Percentiles rank a stretch among this genome's conserved stretches.
Evolutionary conservation across 2,329 filamentous ascomycete species (phyloP).

Genomic region (Huntiella abstrusa): DNA sequence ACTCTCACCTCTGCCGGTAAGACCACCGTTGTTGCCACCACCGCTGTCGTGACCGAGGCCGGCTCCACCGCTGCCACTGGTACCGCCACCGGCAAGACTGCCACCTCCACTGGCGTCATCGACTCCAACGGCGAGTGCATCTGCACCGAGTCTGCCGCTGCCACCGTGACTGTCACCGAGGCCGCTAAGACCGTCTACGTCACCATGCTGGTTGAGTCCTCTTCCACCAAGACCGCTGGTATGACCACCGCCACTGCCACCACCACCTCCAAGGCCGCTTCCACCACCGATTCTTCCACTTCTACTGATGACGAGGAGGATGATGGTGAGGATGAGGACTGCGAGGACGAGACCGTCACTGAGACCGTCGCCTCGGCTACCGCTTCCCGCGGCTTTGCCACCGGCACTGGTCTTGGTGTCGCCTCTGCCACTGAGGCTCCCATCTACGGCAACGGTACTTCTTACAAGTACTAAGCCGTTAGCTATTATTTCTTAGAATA

Average conservation of each 20-base stretch:
- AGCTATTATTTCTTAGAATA: neutral
- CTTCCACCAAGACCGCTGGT: conserved; percentile 13
- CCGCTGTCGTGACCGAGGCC: conserved; percentile 14
- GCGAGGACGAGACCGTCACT: conserved; percentile 8
- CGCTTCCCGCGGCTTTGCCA: conserved; percentile 16
- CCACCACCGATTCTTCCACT: conserved; percentile 4
- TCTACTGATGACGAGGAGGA: conserved; percentile 4
- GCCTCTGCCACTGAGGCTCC: conserved; percentile 19
- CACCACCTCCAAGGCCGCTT: conserved; percentile 7
- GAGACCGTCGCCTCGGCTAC: conserved; percentile 14
- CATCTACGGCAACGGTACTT: conserved; percentile 22
- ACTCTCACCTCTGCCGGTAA: conserved; percentile 17
- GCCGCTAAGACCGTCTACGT: conserved; percentile 17
- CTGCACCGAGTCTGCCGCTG: conserved; percentile 1
- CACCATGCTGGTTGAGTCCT: conserved; percentile 12
- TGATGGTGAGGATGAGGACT: conserved; percentile 12
- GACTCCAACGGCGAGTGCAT: conserved; percentile 2
- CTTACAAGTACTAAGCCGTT: neutral
- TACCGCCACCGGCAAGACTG: conserved; percentile 18
- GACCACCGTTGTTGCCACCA: conserved; percentile 12
- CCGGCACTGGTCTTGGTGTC: conserved; percentile 15
- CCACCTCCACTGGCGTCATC: conserved; percentile 11
- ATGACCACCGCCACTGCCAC: conserved; percentile 3
- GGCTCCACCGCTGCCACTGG: conserved; percentile 13
- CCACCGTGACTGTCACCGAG: conserved; percentile 12